phyloP scores from a whole-genome alignment of 2,329 filamentous ascomycete genomes.

The Talaromyces sp. region DNA sequence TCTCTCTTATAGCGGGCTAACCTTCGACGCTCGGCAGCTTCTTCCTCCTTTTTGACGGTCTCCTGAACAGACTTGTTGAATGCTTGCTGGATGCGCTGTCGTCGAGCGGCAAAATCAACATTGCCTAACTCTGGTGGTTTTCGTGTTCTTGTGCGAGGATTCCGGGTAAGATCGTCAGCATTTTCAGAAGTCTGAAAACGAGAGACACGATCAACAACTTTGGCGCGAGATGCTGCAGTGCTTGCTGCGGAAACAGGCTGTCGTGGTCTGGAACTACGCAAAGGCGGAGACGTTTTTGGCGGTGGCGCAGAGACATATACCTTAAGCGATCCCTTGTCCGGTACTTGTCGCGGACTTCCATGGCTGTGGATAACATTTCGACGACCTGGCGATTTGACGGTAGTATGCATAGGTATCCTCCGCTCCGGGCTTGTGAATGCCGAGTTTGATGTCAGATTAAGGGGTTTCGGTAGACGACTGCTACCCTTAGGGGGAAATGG shows the following conservation, averaged over 20 bases:
- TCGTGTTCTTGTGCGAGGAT: slow-evolving; percentile 35
- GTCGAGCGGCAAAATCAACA: slow-evolving; percentile 79
- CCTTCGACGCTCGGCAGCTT: slow-evolving; percentile 51
- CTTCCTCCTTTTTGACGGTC: slow-evolving; percentile 57
- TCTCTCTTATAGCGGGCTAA: slow-evolving; percentile 42
- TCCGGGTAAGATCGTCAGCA: slow-evolving; percentile 31
- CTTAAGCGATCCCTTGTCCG: slow-evolving; percentile 60
- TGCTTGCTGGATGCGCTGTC: slow-evolving; percentile 77
- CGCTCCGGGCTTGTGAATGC: slow-evolving; percentile 25
- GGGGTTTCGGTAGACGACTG: slow-evolving; percentile 42
- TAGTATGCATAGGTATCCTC: slow-evolving; percentile 29
- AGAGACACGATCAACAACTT: slow-evolving; percentile 57
- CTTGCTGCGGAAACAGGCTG: slow-evolving; percentile 73
- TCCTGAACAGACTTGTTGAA: slow-evolving; percentile 81
- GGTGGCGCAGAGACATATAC: slow-evolving; percentile 70
- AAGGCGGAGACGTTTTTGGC: slow-evolving; percentile 71
- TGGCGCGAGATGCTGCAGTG: slow-evolving; percentile 67
- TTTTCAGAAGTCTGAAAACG: slow-evolving; percentile 39
- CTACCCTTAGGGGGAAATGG: slow-evolving; percentile 39
- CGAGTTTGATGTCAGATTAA: slow-evolving; percentile 8
- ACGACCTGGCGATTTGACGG: slow-evolving; percentile 35
- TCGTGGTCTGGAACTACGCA: slow-evolving; percentile 78
- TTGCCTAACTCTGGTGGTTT: slow-evolving; percentile 63
- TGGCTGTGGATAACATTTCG: slow-evolving; percentile 33
- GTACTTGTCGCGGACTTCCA: slow-evolving; percentile 38